A percentile compares a stretch with the other conserved stretches of the same genome.
These are phyloP conservation scores for Hibiscus trionum DNA, from an alignment of 345 rosid species.

Conservation along the genomic window DNA sequence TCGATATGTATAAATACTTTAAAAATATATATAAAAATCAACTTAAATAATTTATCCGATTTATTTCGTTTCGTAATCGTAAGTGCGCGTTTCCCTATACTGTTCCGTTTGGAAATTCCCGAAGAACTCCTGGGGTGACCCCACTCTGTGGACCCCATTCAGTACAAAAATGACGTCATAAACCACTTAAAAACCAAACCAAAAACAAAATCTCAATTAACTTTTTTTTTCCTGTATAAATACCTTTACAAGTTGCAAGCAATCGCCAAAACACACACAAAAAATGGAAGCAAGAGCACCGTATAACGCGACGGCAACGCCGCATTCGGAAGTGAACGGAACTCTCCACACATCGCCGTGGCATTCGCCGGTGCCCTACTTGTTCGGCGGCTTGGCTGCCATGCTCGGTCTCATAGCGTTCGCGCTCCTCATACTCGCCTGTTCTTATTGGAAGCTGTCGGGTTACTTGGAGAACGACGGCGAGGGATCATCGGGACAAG, in stretches of 20 bases:
- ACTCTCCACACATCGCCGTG: conserved; percentile 46
- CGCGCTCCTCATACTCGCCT: conserved; percentile 79
- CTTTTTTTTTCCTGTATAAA: not conserved
- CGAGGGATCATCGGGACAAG: conserved; percentile 13
- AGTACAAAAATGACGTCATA: conserved; percentile 6
- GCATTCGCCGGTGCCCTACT: conserved; percentile 94
- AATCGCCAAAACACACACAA: not conserved
- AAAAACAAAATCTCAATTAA: not conserved
- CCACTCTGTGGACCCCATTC: not conserved
- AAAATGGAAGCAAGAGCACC: conserved; percentile 43
- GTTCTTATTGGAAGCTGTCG: conserved; percentile 86
- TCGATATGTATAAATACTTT: no score
- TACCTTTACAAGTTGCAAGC: not conserved
- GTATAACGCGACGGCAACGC: conserved; percentile 24
- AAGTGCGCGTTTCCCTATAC: conserved; percentile 2
- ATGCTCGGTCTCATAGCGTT: conserved; percentile 89
- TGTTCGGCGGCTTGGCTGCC: conserved; percentile 90
- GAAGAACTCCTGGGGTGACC: not conserved
- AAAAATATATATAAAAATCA: no score
- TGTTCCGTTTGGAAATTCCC: not conserved
- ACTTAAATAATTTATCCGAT: not conserved
- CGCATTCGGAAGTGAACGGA: conserved; percentile 8
- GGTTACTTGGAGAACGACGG: conserved; percentile 49
- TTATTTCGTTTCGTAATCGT: not conserved
- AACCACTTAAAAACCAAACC: not conserved